Evolutionary conservation across 345 rosid species (phyloP), one percentile per base, ranked within the genome.

Genomic region (Garcia nutans): DNA sequence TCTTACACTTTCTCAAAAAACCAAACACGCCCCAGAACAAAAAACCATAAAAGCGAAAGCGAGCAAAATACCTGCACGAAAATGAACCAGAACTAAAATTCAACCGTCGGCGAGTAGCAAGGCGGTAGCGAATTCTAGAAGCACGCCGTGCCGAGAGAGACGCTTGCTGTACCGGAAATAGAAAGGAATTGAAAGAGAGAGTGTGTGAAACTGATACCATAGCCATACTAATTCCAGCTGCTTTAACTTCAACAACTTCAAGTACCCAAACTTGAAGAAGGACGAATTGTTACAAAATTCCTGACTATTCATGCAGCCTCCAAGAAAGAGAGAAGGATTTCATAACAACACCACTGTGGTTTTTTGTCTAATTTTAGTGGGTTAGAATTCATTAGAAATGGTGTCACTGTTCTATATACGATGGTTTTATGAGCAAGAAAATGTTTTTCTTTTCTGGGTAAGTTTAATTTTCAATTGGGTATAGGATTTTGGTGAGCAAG

Each of bases 21-120:
- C 73, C 70, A 61, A 65, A 10, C 73, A 68, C 2, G 5, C 15
- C 28, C 68, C 44, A 41, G 26, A 71, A 50, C 19, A 5, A 60
- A 52, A 65, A 57, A 24, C 5, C 47, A 45, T 13, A 45, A 20
- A 67, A 12, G 1, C 1, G 44, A 15, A 60, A 17, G 22, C 5
- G 47, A 55, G 22, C 71, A 13, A 6, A 75, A 16, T 52, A 89
- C 93, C 89, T 83, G 82, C 58, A 81, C 63, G 72, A 65, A 72
- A 10, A 22, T 5, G 79, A 77, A 65, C 78, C 59, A 41, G 70
- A 64, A 62, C 64, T 60, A 52, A 73, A 82, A 71, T 72, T 92
- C 88, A 89, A 73, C 91, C 97, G 75, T 86, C 81, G 80, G 78
- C 91, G 75, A 91, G 87, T 77, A 84, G 89, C 22, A 88, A 91